Base-by-base conservation (phyloP, 495 filamentous ascomycete genomes). In the Pyronema omphalodes region DNA sequence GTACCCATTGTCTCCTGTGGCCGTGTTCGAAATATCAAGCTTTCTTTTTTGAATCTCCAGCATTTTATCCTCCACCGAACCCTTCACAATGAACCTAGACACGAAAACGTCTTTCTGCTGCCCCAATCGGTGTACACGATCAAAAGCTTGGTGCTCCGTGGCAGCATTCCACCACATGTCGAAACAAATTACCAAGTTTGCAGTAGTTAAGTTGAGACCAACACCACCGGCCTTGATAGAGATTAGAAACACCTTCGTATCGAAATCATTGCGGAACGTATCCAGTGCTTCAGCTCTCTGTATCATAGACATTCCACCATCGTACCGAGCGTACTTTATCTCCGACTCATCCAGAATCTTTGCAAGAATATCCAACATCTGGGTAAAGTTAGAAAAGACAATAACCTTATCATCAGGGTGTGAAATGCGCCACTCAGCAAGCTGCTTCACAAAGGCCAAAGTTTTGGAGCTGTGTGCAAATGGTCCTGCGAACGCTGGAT, bases 81-180 rank as follows among this genome's bases (percentile, higher is more conserved):
- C 40, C 37, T 55, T 57, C 7, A 60, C 58, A 12, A 62, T 52
- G 4, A 57, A 55, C 3, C 60, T 29, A n/a, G 51, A 44, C 14
- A 62, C 48, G 9, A 44, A 49, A 3, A 62, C 60, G 6, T 60
- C 58, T 37, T 62, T 62, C 37, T 55, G 54, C 36, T 62, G 60
- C 4, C 60, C 60, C 53, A 62, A 51, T 14, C 60, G 47, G 35
- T 62, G 60, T 1, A 62, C 60, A 1, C 60, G 35, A 14, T 60
- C 60, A 9, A 62, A 60, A 0, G 60, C 67, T 67, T 73, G 69
- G 47, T 69, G 55, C 51, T 73, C 68, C 0, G 68, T 45, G 33
- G 66, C 62, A 37, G 67, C 67, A 51, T 82, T 81, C 75, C 76
- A 83, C 77, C 77, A 81, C 0, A 73, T 68, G 52, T 81, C 79